Evolutionary conservation across 345 rosid species (phyloP).

Genomic region (Mallotus nudiflorus): DNA sequence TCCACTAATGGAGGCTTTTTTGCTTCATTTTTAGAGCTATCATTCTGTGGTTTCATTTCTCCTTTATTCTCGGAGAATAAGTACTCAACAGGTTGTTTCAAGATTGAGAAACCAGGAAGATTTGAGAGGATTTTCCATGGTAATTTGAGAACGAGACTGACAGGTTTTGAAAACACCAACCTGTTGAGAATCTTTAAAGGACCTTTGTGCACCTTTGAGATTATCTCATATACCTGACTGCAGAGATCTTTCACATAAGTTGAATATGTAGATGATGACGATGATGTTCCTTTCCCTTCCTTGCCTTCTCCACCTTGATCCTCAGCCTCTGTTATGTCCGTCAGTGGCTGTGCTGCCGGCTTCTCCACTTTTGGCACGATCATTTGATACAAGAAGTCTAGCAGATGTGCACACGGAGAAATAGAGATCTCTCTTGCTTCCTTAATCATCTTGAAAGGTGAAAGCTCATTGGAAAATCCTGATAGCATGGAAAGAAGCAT

Average conservation of each 20-base stretch:
- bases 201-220: no score
- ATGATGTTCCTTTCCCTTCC: no score
- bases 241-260: constrained; percentile 22
- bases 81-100: no score
- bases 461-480: constrained; percentile 51
- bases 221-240: constrained; percentile 22
- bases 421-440: constrained; percentile 8
- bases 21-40: neutral
- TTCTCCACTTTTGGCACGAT: constrained; percentile 47
- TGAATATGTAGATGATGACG: constrained; percentile 4
- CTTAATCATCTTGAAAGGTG: constrained; percentile 44
- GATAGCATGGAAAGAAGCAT: constrained; percentile 35
- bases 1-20: constrained; percentile 54
- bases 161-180: constrained; percentile 25
- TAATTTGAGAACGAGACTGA: constrained; percentile 31
- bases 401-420: constrained; percentile 41
- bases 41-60: constrained; percentile 3
- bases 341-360: no score
- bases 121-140: no score
- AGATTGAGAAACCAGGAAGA: no score
- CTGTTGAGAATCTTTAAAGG: constrained; percentile 18
- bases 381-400: constrained; percentile 54
- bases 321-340: no score
- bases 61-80: no score
- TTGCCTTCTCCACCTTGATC: constrained; percentile 4